Evolutionary conservation across 192 early-diverging fungal species (phyloP).

Genomic region (Obelidium mucronatum): DNA sequence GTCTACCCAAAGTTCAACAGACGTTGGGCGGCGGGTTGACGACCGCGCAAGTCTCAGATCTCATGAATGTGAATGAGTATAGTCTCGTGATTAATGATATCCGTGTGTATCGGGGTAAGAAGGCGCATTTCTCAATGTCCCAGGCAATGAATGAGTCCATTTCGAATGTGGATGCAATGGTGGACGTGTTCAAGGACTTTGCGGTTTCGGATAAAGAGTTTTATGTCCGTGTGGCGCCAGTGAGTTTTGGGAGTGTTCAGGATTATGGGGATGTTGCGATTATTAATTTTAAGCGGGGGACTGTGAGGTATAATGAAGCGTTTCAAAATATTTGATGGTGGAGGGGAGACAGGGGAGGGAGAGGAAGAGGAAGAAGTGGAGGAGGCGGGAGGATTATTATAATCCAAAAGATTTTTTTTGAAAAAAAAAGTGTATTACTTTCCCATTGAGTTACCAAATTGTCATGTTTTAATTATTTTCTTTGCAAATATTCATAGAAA

Average conservation of each 20-base stretch:
- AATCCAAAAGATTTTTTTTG: no score
- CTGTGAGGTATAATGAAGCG: no score
- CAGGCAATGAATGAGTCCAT: neutral
- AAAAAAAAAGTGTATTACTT: no score
- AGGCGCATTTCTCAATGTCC: slow-evolving; percentile 3
- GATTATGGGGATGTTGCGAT: slow-evolving; percentile 41
- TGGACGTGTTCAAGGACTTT: neutral
- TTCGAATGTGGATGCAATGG: neutral
- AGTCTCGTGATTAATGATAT: slow-evolving; percentile 40
- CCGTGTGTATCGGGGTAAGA: slow-evolving; percentile 41
- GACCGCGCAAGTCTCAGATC: neutral
- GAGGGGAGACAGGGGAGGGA: no score
- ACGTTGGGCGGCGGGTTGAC: neutral
- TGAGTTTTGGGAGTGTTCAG: slow-evolving; percentile 25
- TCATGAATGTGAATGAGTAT: slow-evolving; percentile 2
- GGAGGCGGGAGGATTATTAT: no score
- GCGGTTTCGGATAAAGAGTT: neutral
- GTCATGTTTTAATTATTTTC: no score
- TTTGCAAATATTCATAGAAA: no score
- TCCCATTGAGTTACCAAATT: no score
- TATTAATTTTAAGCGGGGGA: slow-evolving; percentile 26
- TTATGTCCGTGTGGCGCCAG: slow-evolving; percentile 45
- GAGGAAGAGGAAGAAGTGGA: no score
- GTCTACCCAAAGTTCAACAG: neutral
- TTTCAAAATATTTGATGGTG: no score